Evolutionary conservation across 1,284 basidiomycete genomes (phyloP).

Genomic region (Gymnopus androsaceus): DNA sequence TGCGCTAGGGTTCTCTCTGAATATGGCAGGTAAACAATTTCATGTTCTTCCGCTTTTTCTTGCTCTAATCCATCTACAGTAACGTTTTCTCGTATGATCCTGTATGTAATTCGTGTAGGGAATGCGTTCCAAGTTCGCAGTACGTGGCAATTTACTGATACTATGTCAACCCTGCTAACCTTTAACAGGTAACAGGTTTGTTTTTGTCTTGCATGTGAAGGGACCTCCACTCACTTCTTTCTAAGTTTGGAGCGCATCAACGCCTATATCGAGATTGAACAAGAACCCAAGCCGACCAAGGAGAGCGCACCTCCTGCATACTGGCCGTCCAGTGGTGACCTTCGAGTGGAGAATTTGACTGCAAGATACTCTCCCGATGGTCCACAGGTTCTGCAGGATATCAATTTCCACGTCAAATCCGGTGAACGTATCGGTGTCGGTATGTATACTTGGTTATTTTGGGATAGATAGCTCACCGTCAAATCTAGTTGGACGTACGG

Average conservation of each 20-base stretch:
- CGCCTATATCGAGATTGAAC: constrained; percentile 58
- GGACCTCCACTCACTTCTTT: neutral
- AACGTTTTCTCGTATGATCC: constrained; percentile 54
- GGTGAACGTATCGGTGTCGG: constrained; percentile 53
- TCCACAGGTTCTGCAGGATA: constrained; percentile 45
- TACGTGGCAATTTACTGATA: too few species aligned
- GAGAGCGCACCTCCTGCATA: constrained; percentile 59
- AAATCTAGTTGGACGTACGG: constrained; percentile 56
- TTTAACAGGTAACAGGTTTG: constrained; percentile 18
- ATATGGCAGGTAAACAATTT: constrained; percentile 27
- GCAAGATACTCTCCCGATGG: constrained; percentile 47
- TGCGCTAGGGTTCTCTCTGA: constrained; percentile 37
- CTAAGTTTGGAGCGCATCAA: constrained; percentile 60
- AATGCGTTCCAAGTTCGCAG: constrained; percentile 52
- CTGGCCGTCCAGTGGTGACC: constrained; percentile 65
- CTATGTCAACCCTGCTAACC: constrained; percentile 9
- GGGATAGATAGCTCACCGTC: neutral
- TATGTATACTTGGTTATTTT: constrained; percentile 17
- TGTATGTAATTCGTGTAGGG: constrained; percentile 51
- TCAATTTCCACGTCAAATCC: constrained; percentile 46
- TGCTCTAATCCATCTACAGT: constrained; percentile 31
- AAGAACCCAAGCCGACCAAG: constrained; percentile 47
- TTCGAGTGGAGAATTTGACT: constrained; percentile 53
- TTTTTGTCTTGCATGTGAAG: neutral
- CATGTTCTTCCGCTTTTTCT: neutral